Evolutionary conservation across 306 rosid species (phyloP), one percentile per base, ranked within the genome.

Genomic region (Inga laurina): DNA sequence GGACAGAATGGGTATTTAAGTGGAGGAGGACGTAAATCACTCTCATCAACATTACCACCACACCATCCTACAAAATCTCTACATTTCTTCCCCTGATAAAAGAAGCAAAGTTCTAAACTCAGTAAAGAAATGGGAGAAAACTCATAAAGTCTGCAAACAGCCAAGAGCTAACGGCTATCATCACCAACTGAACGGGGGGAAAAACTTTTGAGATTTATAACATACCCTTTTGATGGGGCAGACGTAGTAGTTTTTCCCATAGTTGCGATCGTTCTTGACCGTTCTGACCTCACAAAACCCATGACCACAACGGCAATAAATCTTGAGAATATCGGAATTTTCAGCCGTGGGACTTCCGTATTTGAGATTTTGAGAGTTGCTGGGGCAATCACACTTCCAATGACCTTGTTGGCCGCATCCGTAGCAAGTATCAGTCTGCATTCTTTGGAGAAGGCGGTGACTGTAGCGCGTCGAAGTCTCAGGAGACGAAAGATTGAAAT

Each of bases 151-250:
- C 32, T 6, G 43, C 34, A 2, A 3, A 11, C 16, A 61, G 35
- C 16, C 0, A 39, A 39, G 43, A 39, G 43, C 43, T n/a, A 22
- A 22, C 16, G 30, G 67, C 67, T 9, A 61, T 61, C 35, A 61
- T 24, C 34, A 11, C 34, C 16, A 61, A 22, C 67, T 57, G 1
- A 83, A 80, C 67, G 6, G 0, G 32, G 49, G 67, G 1, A 15
- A 51, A 18, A 51, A 6, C 64, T 44, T 14, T 45, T 0, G 56
- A 32, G 19, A n/a, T 32, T 21, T 71, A 4, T 3, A 16, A 37
- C 46, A 72, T 10, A 89, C 94, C 89, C 78, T 83, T 73, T 70
- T 46, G 81, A 89, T 81, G 79, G 90, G 90, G 82, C 92, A 91
- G 8, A 18, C 69, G 66, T 78, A 91, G 74, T 49, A 91, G 15